phyloP scores from a whole-genome alignment of 106 monocot genomes.

The Phalaenopsis aphrodite region DNA sequence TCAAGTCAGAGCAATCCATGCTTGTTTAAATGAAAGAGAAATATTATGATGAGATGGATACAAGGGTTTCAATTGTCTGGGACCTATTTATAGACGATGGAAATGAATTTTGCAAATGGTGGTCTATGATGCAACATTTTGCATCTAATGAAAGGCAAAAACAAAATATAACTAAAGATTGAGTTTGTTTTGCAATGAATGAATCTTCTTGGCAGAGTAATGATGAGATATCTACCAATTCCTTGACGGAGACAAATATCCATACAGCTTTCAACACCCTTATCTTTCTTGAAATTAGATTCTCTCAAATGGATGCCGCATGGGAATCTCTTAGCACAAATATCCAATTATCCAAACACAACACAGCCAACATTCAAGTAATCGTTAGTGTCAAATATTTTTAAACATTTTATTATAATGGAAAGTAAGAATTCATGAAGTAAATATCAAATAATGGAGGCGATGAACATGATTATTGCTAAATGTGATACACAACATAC shows the following conservation, averaged over 20 bases:
- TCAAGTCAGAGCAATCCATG: constrained; percentile 64
- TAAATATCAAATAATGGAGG: background rate
- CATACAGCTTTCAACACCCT: background rate
- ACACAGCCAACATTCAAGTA: background rate
- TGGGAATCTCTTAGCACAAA: background rate
- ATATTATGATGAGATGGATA: background rate
- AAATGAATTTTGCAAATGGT: background rate
- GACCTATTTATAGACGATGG: constrained; percentile 6
- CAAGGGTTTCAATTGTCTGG: background rate
- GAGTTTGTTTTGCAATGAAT: background rate
- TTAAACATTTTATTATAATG: background rate
- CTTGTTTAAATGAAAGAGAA: background rate
- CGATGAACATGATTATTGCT: background rate
- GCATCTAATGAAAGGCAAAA: background rate
- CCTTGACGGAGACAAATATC: background rate
- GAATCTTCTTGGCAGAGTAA: constrained; percentile 7
- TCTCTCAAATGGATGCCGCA: background rate
- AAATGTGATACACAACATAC: background rate
- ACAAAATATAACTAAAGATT: background rate
- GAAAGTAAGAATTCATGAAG: background rate
- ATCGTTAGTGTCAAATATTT: background rate
- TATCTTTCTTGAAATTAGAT: background rate
- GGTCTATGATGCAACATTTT: background rate
- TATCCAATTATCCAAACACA: background rate
- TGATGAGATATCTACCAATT: background rate